Conservation (phyloP, 768 basidiomycete species). For the Trichaptum fuscoviolaceum region DNA sequence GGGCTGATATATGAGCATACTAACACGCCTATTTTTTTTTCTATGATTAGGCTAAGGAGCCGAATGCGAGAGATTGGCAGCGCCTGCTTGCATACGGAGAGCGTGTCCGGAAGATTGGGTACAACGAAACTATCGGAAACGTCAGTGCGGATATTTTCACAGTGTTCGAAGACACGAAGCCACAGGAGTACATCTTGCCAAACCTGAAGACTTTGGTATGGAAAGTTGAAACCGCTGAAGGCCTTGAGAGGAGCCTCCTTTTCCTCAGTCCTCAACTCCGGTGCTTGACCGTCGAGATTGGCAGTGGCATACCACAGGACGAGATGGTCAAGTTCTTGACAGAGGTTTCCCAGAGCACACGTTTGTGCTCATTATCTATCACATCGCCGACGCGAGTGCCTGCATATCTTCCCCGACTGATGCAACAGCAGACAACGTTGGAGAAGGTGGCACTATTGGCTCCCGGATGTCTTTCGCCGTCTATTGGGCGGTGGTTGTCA, state of each 20-base stretch:
- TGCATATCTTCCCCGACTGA: slow-evolving; percentile 62
- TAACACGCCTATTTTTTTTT: slow-evolving; percentile 4
- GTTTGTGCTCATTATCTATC: slow-evolving; percentile 64
- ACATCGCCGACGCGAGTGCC: slow-evolving; percentile 65
- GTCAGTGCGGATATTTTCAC: slow-evolving; percentile 63
- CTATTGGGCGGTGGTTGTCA: slow-evolving; percentile 70
- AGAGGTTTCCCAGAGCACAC: slow-evolving; percentile 57
- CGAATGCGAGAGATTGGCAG: slow-evolving; percentile 67
- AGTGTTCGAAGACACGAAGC: slow-evolving; percentile 58
- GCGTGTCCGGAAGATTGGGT: slow-evolving; percentile 62
- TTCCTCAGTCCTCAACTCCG: slow-evolving; percentile 66
- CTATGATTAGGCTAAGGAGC: slow-evolving; percentile 45
- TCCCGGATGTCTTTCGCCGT: slow-evolving; percentile 67
- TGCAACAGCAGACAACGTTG: slow-evolving; percentile 51
- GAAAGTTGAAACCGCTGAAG: slow-evolving; percentile 63
- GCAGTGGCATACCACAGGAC: slow-evolving; percentile 43
- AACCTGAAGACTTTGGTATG: slow-evolving; percentile 64
- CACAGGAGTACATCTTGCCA: slow-evolving; percentile 61
- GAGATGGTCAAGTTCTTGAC: slow-evolving; percentile 56
- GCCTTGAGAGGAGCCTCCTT: slow-evolving; percentile 56
- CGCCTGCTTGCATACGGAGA: slow-evolving; percentile 59
- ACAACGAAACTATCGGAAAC: slow-evolving; percentile 61
- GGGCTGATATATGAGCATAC: not conserved
- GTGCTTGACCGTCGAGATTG: slow-evolving; percentile 57
- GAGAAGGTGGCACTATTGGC: slow-evolving; percentile 64